Percentiles rank a stretch among this genome's conserved stretches.
Conservation (phyloP, 768 basidiomycete genomes). For the Lanmaoa rubissima region DNA sequence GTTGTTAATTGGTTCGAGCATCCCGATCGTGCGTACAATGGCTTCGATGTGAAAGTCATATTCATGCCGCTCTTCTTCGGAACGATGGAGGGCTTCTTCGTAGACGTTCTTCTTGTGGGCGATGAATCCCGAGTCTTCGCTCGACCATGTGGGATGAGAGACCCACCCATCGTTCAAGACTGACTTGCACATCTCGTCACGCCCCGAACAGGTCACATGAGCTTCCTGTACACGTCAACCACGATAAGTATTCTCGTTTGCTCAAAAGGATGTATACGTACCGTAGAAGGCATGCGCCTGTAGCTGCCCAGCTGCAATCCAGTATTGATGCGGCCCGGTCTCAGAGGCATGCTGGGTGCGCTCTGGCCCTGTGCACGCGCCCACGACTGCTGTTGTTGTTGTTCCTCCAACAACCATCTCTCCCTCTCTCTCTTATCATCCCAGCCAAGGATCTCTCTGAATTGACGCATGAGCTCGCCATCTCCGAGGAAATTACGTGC, state of each 20-base stretch:
- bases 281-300: constrained; percentile 73
- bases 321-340: constrained; percentile 62
- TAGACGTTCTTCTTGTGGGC: constrained; percentile 93
- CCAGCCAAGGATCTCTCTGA: constrained; percentile 86
- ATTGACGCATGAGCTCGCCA: constrained; percentile 74
- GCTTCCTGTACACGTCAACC: constrained; percentile 56
- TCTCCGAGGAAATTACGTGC: constrained; percentile 74
- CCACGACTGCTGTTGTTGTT: constrained; percentile 46
- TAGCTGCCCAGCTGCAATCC: constrained; percentile 86
- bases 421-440: constrained; percentile 70
- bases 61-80: constrained; percentile 97
- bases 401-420: constrained; percentile 46
- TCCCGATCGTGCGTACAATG: constrained; percentile 82
- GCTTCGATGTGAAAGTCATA: constrained; percentile 99
- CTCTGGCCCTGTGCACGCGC: constrained; percentile 46
- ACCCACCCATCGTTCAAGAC: constrained; percentile 99
- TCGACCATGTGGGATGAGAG: constrained; percentile 93
- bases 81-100: constrained; percentile 94
- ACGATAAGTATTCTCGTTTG: not conserved
- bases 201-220: constrained; percentile 86
- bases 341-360: constrained; percentile 33
- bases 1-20: constrained; percentile 88
- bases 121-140: constrained; percentile 89
- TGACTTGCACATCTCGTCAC: constrained; percentile 94
- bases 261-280: constrained; percentile 40